Base-by-base conservation (phyloP, 2,329 filamentous ascomycete genomes). In the Alternaria metachromatica region DNA sequence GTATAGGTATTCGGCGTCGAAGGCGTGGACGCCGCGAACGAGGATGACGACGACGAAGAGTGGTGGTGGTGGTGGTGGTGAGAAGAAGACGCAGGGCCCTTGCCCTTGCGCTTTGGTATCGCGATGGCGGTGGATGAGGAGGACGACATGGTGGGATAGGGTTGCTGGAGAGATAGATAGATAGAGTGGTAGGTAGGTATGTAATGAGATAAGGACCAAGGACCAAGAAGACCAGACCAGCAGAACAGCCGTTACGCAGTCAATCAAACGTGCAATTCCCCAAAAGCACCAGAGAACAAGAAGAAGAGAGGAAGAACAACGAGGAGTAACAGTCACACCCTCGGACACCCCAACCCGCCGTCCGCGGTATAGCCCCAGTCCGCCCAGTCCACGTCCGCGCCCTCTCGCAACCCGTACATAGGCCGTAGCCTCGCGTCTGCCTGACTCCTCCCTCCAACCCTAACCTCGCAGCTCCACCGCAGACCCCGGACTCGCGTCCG, bases 81-180 rank as follows among this genome's bases (percentile, higher is more conserved):
- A 1, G 30, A 53, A 10, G 30, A 37, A 9, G 37, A 41, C 8
- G 48, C 56, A 11, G 58, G 54, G 13, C 30, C 48, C 48, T 75
- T 73, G 69, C 75, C 76, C 75, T 80, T 81, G 65, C 85, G 81
- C 67, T 81, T 77, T 4, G 90, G 90, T 71, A 93, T 93, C 68
- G 86, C 84, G 72, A 93, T 93, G 69, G 86, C 84, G 41, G 57
- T 67, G 54, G 65, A 53, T 11, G 58, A 61, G 49, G 65, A 53
- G 1, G 58, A 61, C 37, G 60, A 55, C 49, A 63, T 63, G 49
- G 26, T 54, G 37, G 25, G 30, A 10, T 12, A 4, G 28, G 28
- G 5, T 6, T 3, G 25, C 25, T 26, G 25, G 21, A 21, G 21
- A 21, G 21, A 3, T 21, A 8, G 49, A 7, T n/a, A n/a, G 48